Conservation (phyloP, 805 yeast species). For the Ogataea salicorniae region DNA sequence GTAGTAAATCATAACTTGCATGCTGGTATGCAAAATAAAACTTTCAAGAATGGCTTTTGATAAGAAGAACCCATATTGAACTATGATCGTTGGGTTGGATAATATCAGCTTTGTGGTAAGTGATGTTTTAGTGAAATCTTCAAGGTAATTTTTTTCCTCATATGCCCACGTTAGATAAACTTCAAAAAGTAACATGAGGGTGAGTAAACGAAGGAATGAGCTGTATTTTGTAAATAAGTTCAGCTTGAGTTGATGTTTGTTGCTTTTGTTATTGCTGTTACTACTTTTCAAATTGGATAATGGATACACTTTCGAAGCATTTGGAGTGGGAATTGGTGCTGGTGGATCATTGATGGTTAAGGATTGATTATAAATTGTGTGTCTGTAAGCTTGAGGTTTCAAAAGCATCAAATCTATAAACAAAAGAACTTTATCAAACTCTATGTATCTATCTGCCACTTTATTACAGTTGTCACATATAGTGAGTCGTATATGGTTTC, state of each 20-base stretch:
- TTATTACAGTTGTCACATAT: constrained; percentile 67
- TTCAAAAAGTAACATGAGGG: constrained; percentile 72
- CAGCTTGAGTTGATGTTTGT: neutral
- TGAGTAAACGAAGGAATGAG: constrained; percentile 41
- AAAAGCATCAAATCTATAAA: constrained; percentile 79
- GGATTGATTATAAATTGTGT: constrained; percentile 67
- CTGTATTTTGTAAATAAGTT: constrained; percentile 7
- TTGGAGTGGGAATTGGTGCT: constrained; percentile 14
- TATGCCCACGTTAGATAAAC: constrained; percentile 90
- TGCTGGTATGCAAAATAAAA: constrained; percentile 15
- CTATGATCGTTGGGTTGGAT: constrained; percentile 32
- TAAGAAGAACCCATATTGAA: constrained; percentile 56
- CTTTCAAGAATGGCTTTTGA: constrained; percentile 40
- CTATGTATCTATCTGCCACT: constrained; percentile 87
- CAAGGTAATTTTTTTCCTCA: constrained; percentile 55
- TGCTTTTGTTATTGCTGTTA: constrained; percentile 5
- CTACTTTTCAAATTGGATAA: constrained; percentile 5
- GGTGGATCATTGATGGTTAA: constrained; percentile 18
- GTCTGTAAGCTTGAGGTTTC: constrained; percentile 85
- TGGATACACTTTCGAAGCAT: too few species aligned
- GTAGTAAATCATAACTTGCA: constrained; percentile 31
- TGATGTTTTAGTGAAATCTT: constrained; percentile 19
- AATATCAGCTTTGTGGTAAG: constrained; percentile 27
- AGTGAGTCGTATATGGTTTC: constrained; percentile 73
- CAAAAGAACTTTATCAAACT: constrained; percentile 77